These are phyloP conservation scores for Diaporthe vaccinii DNA, from an alignment of 2,329 filamentous ascomycete species.

Conservation along the genomic window DNA sequence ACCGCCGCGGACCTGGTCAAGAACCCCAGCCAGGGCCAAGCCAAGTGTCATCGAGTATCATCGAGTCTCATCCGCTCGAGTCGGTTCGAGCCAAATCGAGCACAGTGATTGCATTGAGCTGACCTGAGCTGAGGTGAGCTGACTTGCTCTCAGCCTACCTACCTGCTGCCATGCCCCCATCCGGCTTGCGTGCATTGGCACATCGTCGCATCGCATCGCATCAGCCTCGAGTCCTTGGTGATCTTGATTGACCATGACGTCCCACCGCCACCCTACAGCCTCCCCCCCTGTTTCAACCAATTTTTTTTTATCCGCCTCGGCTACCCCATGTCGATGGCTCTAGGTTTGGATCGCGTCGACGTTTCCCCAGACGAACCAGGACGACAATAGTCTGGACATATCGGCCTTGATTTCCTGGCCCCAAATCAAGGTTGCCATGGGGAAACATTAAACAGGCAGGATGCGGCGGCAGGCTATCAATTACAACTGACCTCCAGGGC, in stretches of 20 bases:
- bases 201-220: neutral
- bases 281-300: constrained; percentile 25
- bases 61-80: constrained; percentile 22
- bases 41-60: constrained; percentile 27
- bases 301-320: constrained; percentile 15
- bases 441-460: neutral
- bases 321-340: constrained; percentile 19
- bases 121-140: constrained; percentile 8
- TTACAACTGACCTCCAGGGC: neutral
- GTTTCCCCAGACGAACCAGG: constrained; percentile 20
- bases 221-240: constrained; percentile 23
- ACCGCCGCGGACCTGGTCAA: constrained; percentile 27
- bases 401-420: neutral
- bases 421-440: constrained; percentile 2
- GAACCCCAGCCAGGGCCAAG: constrained; percentile 18
- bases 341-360: neutral
- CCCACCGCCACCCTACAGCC: constrained; percentile 28
- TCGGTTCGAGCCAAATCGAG: constrained; percentile 22
- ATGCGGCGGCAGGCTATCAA: constrained; percentile 15
- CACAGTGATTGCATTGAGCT: neutral
- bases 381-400: constrained; percentile 4
- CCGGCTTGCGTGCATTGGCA: neutral
- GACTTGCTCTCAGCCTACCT: neutral
- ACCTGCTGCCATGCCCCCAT: neutral
- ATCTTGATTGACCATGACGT: constrained; percentile 26